Base-by-base conservation (phyloP, 1,284 basidiomycete species). In the Amylostereum chailletii region DNA sequence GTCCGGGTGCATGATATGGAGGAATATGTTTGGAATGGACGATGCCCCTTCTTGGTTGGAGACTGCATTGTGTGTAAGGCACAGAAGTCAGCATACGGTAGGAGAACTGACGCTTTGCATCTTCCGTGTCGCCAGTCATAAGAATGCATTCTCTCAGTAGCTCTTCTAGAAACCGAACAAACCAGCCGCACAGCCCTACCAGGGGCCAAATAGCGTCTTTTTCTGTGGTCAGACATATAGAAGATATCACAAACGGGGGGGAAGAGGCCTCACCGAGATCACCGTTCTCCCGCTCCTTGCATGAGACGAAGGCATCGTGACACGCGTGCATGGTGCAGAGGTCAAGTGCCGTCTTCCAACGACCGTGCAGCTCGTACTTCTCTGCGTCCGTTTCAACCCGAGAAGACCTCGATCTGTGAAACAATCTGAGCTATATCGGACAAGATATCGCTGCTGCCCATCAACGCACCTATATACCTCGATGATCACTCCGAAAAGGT, bases 221-320 rank as follows among this genome's bases (percentile, higher is more conserved):
- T 3, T 4, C 8, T 10, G 42, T 43, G 26, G 32, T 19, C 42
- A 7, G n/a, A n/a, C n/a, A n/a, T n/a, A n/a, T n/a, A n/a, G 27
- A 5, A 43, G 27, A 4, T 5, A 26, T 26, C 27, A 4, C 39
- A 47, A 26, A 36, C 46, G 31, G 40, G 31, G 26, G 11, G n/a
- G 11, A 39, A 50, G 40, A 52, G 26, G 42, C 29, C 60, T 48
- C 60, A 81, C 83, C 74, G 5, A 82, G 63, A 58, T 86, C 82
- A 57, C 83, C 85, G n/a, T 62, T 68, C 46, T 75, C 72, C 4
- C 68, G 71, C n/a, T 84, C 81, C 53, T 65, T 71, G 54, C 81
- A 86, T 52, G 80, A 75, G 52, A 80, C 76, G 53, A 89, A 88
- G 3, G 81, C 83, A 29, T 65, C 64, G 55, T 76, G 75, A 53